A percentile compares a stretch with the other conserved stretches of the same genome.
Evolutionary conservation across 2,329 filamentous ascomycete genomes (phyloP).

Genomic region (Aspergillus sergii): DNA sequence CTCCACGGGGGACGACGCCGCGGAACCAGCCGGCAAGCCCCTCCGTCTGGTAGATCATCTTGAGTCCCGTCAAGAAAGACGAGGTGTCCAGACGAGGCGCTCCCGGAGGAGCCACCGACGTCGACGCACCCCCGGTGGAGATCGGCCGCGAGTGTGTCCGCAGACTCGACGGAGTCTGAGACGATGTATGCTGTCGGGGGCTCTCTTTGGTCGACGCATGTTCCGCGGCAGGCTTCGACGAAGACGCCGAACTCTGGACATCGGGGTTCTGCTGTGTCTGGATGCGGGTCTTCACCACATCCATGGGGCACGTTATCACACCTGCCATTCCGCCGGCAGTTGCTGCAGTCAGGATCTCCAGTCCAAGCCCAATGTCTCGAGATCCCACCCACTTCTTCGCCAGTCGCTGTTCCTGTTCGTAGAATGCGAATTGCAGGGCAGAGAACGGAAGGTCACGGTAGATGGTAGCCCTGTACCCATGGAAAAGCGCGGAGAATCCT

Average conservation of each 20-base stretch:
- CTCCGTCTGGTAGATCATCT: conserved; percentile 86
- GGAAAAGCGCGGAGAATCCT: conserved; percentile 83
- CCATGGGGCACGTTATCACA: conserved; percentile 90
- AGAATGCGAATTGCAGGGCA: conserved; percentile 95
- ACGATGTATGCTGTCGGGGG: conserved; percentile 29
- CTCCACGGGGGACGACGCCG: conserved; percentile 85
- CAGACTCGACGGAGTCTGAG: conserved; percentile 32
- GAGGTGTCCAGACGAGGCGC: conserved; percentile 83
- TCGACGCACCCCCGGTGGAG: conserved; percentile 87
- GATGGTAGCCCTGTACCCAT: conserved; percentile 95
- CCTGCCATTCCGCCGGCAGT: conserved; percentile 90
- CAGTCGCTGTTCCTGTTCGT: conserved; percentile 86
- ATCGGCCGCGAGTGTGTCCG: conserved; percentile 69
- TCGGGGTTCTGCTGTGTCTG: conserved; percentile 81
- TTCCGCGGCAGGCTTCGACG: conserved; percentile 33
- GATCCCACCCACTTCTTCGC: conserved; percentile 77
- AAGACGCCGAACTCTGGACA: conserved; percentile 22
- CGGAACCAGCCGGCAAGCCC: conserved; percentile 90
- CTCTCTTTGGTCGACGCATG: conserved; percentile 32
- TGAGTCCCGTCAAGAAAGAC: conserved; percentile 80
- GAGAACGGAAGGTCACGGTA: conserved; percentile 95
- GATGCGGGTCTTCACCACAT: conserved; percentile 95
- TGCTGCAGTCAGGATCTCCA: conserved; percentile 88
- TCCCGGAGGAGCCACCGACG: conserved; percentile 76
- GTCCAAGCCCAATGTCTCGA: conserved; percentile 77